These are phyloP conservation scores for Rhizopogon roseolus DNA, from an alignment of 768 basidiomycete genomes.

Conservation along the genomic window DNA sequence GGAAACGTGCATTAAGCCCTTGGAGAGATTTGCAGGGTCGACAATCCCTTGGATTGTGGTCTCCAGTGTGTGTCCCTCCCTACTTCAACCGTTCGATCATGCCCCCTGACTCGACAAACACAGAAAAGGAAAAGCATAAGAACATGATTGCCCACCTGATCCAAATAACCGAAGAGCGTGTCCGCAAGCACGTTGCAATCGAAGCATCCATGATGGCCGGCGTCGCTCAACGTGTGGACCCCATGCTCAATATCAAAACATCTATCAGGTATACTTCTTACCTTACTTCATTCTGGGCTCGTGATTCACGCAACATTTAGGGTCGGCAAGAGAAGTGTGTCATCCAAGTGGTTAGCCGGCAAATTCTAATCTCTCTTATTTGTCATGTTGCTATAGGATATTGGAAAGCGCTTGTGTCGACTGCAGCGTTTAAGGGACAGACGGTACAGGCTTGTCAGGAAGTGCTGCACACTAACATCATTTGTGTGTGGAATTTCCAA, in stretches of 20 bases:
- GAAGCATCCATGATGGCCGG: neutral
- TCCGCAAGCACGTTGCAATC: neutral
- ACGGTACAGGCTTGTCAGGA: conserved; percentile 6
- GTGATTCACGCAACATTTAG: neutral
- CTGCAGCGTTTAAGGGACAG: conserved; percentile 7
- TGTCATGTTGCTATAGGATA: conserved; percentile 10
- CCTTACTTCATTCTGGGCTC: neutral
- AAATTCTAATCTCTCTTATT: neutral
- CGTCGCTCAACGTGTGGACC: neutral
- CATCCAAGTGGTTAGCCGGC: neutral
- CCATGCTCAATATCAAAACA: neutral
- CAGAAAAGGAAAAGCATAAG: neutral
- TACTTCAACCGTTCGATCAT: neutral
- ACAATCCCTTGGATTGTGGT: neutral
- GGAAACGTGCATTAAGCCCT: too few relatives aligned
- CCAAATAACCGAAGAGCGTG: neutral
- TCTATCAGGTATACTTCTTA: conserved; percentile 1
- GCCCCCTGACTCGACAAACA: neutral
- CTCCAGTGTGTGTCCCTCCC: neutral
- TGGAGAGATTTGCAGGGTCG: neutral
- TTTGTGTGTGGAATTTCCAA: conserved; percentile 16
- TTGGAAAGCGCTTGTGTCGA: conserved; percentile 11
- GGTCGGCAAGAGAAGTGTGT: conserved; percentile 1
- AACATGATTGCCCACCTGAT: neutral
- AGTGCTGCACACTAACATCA: conserved; percentile 13